Evolutionary conservation across 2,329 filamentous ascomycete genomes (phyloP).

Genomic region (Sporothrix luriei): DNA sequence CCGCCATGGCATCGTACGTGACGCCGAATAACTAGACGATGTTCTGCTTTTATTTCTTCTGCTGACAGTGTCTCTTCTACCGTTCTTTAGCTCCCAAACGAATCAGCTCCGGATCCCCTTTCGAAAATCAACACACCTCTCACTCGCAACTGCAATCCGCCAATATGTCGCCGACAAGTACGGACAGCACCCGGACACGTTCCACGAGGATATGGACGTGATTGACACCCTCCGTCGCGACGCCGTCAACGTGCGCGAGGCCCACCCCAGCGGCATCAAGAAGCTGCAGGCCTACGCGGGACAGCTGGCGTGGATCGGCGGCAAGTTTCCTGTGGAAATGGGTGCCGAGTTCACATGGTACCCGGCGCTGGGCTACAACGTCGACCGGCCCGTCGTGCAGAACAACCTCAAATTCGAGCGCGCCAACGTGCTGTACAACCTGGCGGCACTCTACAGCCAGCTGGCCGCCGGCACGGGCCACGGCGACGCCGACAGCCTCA

Average conservation of each 20-base stretch:
- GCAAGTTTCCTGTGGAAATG: conserved; percentile 95
- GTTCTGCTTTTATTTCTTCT: neutral
- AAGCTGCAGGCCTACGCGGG: conserved; percentile 91
- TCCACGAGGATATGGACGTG: conserved; percentile 78
- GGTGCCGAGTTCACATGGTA: conserved; percentile 97
- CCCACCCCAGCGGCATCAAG: conserved; percentile 81
- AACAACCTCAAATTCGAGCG: conserved; percentile 79
- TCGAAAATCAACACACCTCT: conserved; percentile 77
- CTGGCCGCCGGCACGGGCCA: conserved; percentile 75
- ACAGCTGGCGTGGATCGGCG: conserved; percentile 88
- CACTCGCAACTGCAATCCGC: conserved; percentile 79
- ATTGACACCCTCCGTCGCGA: conserved; percentile 82
- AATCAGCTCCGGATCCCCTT: conserved; percentile 56
- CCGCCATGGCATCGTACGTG: conserved; percentile 24
- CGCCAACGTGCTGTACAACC: conserved; percentile 89
- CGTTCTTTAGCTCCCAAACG: conserved; percentile 10
- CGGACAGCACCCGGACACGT: conserved; percentile 98
- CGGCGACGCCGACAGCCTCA: conserved; percentile 74
- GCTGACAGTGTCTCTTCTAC: neutral
- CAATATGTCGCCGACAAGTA: conserved; percentile 98
- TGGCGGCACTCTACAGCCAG: conserved; percentile 91
- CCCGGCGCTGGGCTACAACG: conserved; percentile 87
- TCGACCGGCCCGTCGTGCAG: conserved; percentile 67
- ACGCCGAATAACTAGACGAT: no score
- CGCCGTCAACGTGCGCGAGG: conserved; percentile 85